Evolutionary conservation across 129 eudicot species (phyloP), one percentile per base, ranked within the genome.

Genomic region (Chrysanthemum makinoi): DNA sequence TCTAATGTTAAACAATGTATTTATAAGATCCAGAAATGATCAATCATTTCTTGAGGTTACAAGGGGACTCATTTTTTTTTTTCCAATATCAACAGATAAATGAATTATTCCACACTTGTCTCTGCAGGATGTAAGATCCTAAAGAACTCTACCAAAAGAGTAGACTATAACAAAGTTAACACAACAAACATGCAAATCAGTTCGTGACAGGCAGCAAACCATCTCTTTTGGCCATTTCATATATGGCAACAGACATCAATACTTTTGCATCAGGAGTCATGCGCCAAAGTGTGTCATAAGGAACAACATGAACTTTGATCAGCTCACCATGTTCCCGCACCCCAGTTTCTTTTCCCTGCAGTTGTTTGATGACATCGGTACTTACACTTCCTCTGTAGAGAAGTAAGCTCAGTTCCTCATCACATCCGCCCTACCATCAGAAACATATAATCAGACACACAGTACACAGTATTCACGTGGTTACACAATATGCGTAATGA

Each of bases 281-380:
- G 18, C 86, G 88, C 99, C 99, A 95, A 10, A 90, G 91, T 57
- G 79, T 82, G 2, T 83, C 80, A 8, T 95, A 95, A 1, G 99
- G 96, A 68, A 90, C 89, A 7, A 95, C 97, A 39, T 72, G 96
- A 53, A 95, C 97, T 76, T 78, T 88, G 47, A 90, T 95, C 80
- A 95, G 72, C 80, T 95, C 99, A 14, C 97, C 99, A 72, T 86
- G 91, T 35, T 90, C 99, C 18, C 89, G 80, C 39, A 90, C 89
- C 19, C 99, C 99, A 0, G 94, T 87, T 83, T 90, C 85, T 78
- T 90, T 95, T 50, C 99, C 99, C 71, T 90, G 91, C 50, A 95
- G 88, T 52, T 90, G 86, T 66, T 75, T 62, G 28, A 95, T 95
- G 17, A 81, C 69, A 70, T 81, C 96, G 65, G 82, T 83, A 49